phyloP scores from a whole-genome alignment of 768 basidiomycete species.

The Lactarius tabidus region DNA sequence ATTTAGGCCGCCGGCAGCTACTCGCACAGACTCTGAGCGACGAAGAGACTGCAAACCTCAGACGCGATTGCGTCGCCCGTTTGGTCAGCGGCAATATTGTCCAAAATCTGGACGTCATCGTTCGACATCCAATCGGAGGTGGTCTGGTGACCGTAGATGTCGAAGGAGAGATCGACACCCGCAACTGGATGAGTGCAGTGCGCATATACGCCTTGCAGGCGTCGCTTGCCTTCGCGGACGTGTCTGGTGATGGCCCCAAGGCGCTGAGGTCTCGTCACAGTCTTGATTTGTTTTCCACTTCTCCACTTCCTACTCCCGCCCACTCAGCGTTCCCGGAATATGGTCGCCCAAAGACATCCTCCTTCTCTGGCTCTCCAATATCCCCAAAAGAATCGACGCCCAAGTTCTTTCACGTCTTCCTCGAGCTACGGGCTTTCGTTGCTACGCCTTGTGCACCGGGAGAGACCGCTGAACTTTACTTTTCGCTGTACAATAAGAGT shows the following conservation, averaged over 20 bases:
- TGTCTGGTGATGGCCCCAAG: conserved; percentile 35
- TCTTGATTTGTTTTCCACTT: conserved; percentile 43
- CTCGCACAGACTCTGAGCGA: conserved; percentile 81
- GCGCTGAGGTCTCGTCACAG: conserved; percentile 36
- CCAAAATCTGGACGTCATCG: conserved; percentile 91
- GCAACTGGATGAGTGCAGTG: conserved; percentile 85
- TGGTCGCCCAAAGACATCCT: conserved; percentile 36
- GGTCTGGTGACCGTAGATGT: conserved; percentile 87
- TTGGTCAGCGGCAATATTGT: conserved; percentile 88
- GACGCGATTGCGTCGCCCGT: conserved; percentile 81
- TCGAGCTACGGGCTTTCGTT: conserved; percentile 90
- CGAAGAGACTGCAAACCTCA: conserved; percentile 79
- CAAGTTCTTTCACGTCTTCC: conserved; percentile 85
- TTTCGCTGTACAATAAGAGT: conserved; percentile 85
- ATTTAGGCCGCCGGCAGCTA: conserved; percentile 87
- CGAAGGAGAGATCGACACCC: conserved; percentile 72
- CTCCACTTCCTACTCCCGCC: conserved; percentile 55
- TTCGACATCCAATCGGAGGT: conserved; percentile 92
- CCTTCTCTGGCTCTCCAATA: conserved; percentile 35
- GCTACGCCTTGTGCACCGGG: conserved; percentile 87
- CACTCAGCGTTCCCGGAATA: conserved; percentile 70
- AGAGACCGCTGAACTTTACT: conserved; percentile 90
- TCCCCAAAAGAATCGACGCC: conserved; percentile 42
- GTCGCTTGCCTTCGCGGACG: conserved; percentile 70
- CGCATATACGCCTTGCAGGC: conserved; percentile 91